Base-by-base conservation (phyloP, 78 protist genomes). In the Cavenderia fasciculata region DNA sequence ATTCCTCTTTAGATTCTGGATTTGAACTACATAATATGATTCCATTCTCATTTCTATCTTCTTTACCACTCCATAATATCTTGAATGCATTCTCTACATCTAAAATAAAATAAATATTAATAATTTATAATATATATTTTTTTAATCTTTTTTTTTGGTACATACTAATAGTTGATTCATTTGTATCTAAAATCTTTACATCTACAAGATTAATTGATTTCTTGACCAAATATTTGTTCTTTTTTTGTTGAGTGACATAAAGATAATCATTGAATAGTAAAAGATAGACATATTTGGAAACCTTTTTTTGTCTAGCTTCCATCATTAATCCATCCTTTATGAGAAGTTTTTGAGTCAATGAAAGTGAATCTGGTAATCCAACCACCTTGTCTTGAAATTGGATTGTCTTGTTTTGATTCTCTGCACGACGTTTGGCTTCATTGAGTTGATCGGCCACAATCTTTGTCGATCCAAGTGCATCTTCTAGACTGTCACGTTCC, bases 391-490 rank as follows among this genome's bases (percentile, higher is more conserved):
- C 78, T 56, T 82, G 76, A 0, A 82, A 33, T 7, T 66, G 40
- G 19, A 44, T 1, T 23, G 77, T 54, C 54, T 82, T 82, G 6
- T 69, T 33, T 18, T 54, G 0, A 44, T 82, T 82, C 72, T 82
- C 89, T 16, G 89, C 89, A 56, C 44, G 59, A 62, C 89, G 46
- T 27, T 82, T 82, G 4, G 89, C 65, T 68, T 82, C 89, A 68
- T 82, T 82, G 43, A 82, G 18, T 52, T 56, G 89, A 56, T 82
- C 89, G 10, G 70, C 63, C 0, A 82, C 62, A 4, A 29, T 14
- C 72, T 68, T 82, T 31, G 89, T 82, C 43, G 72, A 29, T 68
- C 36, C 56, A 19, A 82, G 33, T 16, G 66, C 65, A 6, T 82
- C 89, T 31, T 82, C 70, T 5, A 82, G 19, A 25, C 59, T 34